Percentiles rank a stretch among this genome's conserved stretches.
Conservation (phyloP, 805 yeast genomes). For the Yarrowia keelungensis region DNA sequence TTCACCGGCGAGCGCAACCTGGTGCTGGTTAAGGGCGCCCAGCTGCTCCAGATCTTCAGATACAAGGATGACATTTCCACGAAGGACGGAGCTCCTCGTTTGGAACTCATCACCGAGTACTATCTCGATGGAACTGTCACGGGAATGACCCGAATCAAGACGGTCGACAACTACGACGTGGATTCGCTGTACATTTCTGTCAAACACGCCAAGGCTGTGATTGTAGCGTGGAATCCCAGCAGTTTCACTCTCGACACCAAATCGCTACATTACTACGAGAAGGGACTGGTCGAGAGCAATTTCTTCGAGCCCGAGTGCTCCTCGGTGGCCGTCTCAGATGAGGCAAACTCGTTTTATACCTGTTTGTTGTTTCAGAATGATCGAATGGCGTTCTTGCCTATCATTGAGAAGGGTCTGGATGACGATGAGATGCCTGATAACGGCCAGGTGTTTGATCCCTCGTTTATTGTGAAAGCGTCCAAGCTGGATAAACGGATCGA, state of each 20-base stretch:
- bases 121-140: slow-evolving; percentile 73
- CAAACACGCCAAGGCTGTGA: slow-evolving; percentile 75
- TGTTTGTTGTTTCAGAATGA: slow-evolving; percentile 64
- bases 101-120: slow-evolving; percentile 65
- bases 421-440: slow-evolving; percentile 39
- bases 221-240: slow-evolving; percentile 71
- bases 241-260: slow-evolving; percentile 67
- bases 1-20: slow-evolving; percentile 58
- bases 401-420: slow-evolving; percentile 50
- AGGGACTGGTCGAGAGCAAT: slow-evolving; percentile 55
- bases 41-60: slow-evolving; percentile 68
- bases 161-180: slow-evolving; percentile 56
- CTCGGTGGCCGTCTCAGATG: slow-evolving; percentile 35
- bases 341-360: slow-evolving; percentile 50
- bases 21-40: slow-evolving; percentile 68
- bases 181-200: slow-evolving; percentile 74
- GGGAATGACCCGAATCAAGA: slow-evolving; percentile 59
- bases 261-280: slow-evolving; percentile 87
- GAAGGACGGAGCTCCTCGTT: slow-evolving; percentile 45
- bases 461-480: slow-evolving; percentile 65
- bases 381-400: slow-evolving; percentile 73
- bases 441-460: slow-evolving; percentile 55
- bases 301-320: slow-evolving; percentile 52
- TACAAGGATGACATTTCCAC: slow-evolving; percentile 47
- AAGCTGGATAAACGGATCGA: slow-evolving; percentile 63